These are phyloP conservation scores for Syzygium aromaticum DNA, from an alignment of 345 rosid species.

Conservation along the genomic window DNA sequence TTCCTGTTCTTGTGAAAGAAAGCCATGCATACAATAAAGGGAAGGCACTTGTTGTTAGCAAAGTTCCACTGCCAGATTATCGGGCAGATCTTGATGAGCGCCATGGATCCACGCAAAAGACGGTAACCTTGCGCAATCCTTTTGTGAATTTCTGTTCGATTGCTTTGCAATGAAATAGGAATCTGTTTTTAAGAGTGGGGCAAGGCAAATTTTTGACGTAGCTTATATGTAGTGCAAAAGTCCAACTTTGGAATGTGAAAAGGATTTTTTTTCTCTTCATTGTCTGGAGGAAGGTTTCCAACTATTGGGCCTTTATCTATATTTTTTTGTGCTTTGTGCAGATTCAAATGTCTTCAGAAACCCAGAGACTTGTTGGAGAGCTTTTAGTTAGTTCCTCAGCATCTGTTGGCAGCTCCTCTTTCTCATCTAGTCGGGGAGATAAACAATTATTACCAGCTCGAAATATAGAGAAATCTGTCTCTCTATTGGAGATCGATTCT, in stretches of 20 bases:
- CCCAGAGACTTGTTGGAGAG: slow-evolving; percentile 71
- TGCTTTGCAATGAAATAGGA: neutral
- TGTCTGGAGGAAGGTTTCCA: neutral
- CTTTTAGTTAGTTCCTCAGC: slow-evolving; percentile 49
- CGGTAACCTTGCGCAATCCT: slow-evolving; percentile 25
- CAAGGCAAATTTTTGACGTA: neutral
- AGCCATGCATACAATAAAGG: slow-evolving; percentile 96
- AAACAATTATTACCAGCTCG: slow-evolving; percentile 16
- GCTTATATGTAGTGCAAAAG: neutral
- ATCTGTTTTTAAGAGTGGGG: neutral
- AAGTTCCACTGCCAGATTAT: slow-evolving; percentile 87
- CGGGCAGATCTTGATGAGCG: slow-evolving; percentile 89
- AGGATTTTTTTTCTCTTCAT: neutral
- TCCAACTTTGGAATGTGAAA: neutral
- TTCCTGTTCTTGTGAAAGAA: slow-evolving; percentile 44
- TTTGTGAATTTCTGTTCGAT: neutral
- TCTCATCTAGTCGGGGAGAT: slow-evolving; percentile 22
- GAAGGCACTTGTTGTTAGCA: slow-evolving; percentile 81
- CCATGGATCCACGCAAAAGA: slow-evolving; percentile 88
- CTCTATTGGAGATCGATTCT: slow-evolving; percentile 18
- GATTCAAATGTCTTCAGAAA: slow-evolving; percentile 88
- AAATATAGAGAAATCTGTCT: slow-evolving; percentile 25
- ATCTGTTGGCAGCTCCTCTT: slow-evolving; percentile 25
- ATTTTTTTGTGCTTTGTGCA: slow-evolving; percentile 18
- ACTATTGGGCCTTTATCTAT: neutral